Base-by-base conservation (phyloP, 495 filamentous ascomycete genomes). In the Aspergillus egyptiacus region DNA sequence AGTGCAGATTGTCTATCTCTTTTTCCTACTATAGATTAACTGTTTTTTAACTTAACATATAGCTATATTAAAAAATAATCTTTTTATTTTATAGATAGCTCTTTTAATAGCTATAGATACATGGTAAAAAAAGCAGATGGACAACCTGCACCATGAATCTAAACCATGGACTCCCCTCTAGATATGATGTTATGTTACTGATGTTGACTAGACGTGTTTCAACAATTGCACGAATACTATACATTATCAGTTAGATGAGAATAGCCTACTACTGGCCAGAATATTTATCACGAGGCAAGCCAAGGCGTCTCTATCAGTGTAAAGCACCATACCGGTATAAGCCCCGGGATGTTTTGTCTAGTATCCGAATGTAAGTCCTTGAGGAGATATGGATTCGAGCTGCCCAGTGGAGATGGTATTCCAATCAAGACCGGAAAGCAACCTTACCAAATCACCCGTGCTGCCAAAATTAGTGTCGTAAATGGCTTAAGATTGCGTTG, bases 341-440 rank as follows among this genome's bases (percentile, higher is more conserved):
- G 75, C 18, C 80, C 74, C 45, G 82, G 55, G 62, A 73, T 78
- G 53, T 68, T 70, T 56, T 78, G 64, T 10, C 62, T 60, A 15
- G 61, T 54, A 42, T 60, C 61, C 28, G 81, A 61, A 44, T 63
- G 37, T 15, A 82, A 55, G 34, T 70, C 75, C 4, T 31, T 45
- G 10, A 77, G 79, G 53, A 83, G 66, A 50, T 67, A 77, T 10
- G 82, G 62, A 50, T 82, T 82, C 43, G 80, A n/a, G n/a, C n/a
- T n/a, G n/a, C n/a, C n/a, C 80, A 47, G 79, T 79, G 37, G 64
- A 71, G 56, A 83, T 83, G 24, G 80, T 60, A 22, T 73, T 80
- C 61, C 82, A 79, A 56, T 83, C 80, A 8, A 83, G 65, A 56
- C 79, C 80, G 9, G 77, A 81, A 1, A 83, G 71, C 25, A 83